Evolutionary conservation across 2,329 filamentous ascomycete genomes (phyloP).

Genomic region (Monosporascus sp.): DNA sequence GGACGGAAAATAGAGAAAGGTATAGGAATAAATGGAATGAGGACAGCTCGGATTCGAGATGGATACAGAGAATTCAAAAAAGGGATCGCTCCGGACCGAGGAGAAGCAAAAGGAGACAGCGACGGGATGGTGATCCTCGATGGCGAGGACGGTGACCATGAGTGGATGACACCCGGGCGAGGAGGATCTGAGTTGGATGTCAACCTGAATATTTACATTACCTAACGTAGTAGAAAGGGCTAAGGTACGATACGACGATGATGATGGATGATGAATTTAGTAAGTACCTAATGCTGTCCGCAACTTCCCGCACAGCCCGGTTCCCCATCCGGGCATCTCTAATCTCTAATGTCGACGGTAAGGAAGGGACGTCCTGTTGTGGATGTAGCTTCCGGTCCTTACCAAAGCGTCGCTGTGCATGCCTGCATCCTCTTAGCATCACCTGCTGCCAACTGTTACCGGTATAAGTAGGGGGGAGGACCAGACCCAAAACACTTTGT

Average conservation of each 20-base stretch:
- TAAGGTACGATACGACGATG: background rate
- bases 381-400: too few relatives aligned
- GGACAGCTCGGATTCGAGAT: slow-evolving; percentile 10
- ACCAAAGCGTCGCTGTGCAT: too few relatives aligned
- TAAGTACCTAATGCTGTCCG: background rate
- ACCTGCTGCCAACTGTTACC: too few relatives aligned
- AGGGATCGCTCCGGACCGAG: background rate
- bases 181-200: too few relatives aligned
- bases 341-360: too few relatives aligned
- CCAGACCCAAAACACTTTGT: too few relatives aligned
- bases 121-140: background rate
- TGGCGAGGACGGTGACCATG: background rate
- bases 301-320: background rate
- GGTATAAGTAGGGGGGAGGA: too few relatives aligned
- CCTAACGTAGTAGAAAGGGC: background rate
- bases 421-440: too few relatives aligned
- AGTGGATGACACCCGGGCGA: too few relatives aligned
- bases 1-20: slow-evolving; percentile 12
- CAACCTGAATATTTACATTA: too few relatives aligned
- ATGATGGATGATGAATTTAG: background rate
- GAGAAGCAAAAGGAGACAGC: background rate
- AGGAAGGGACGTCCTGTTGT: too few relatives aligned
- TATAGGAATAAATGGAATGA: slow-evolving; percentile 8
- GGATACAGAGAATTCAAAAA: background rate
- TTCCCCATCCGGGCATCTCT: too few relatives aligned